Percentiles rank a stretch among this genome's conserved stretches.
Conservation (phyloP, 257 asterid species). For the Vinca minor region DNA sequence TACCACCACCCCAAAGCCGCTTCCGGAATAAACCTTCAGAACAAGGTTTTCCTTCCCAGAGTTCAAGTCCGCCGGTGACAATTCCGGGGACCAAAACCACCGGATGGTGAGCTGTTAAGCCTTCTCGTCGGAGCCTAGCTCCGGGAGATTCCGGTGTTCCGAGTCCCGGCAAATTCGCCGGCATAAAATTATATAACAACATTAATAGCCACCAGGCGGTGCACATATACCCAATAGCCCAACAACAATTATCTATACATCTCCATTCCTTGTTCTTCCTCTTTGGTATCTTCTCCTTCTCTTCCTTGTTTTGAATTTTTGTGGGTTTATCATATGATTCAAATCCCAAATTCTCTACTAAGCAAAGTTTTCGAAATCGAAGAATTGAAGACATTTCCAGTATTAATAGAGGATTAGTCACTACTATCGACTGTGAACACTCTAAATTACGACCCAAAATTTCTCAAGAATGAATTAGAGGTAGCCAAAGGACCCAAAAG, state of each 20-base stretch:
- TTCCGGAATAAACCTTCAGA: conserved; percentile 67
- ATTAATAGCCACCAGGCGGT: conserved; percentile 65
- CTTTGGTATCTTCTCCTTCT: conserved; percentile 8
- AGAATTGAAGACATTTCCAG: conserved; percentile 45
- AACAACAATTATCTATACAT: conserved; percentile 53
- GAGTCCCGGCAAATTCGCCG: conserved; percentile 44
- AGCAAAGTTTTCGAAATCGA: conserved; percentile 54
- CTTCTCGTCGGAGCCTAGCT: conserved; percentile 45
- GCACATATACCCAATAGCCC: conserved; percentile 61
- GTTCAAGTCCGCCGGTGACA: conserved; percentile 93
- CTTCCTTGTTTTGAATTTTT: conserved; percentile 19
- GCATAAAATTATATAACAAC: conserved; percentile 40
- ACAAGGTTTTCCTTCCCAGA: conserved; percentile 92
- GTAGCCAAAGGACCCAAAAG: not conserved
- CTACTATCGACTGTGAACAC: no score
- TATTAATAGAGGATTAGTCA: no score
- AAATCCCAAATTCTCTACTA: conserved; percentile 27
- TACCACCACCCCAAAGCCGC: conserved; percentile 87
- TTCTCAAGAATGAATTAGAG: not conserved
- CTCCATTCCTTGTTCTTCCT: conserved; percentile 38
- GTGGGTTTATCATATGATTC: conserved; percentile 19
- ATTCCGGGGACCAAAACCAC: conserved; percentile 81
- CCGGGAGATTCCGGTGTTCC: conserved; percentile 60
- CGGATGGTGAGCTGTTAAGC: conserved; percentile 57
- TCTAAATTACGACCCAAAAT: no score